A percentile compares a stretch with the other conserved stretches of the same genome.
These are phyloP conservation scores for Dionaea muscipula DNA, from an alignment of 179 eudicot genomes.

Conservation along the genomic window DNA sequence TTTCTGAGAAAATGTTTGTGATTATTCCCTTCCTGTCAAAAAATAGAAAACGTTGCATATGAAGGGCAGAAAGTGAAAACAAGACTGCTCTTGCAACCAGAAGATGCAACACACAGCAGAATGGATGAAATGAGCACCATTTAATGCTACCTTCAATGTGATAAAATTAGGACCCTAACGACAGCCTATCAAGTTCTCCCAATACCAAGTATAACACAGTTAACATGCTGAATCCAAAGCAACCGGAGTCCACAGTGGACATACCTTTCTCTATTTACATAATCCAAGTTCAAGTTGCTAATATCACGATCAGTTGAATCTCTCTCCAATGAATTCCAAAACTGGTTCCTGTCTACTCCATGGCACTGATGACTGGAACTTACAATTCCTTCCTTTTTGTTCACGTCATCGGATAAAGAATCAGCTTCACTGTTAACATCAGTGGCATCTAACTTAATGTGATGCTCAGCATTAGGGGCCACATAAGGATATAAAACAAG, in stretches of 20 bases:
- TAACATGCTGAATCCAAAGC: neutral
- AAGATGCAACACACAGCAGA: neutral
- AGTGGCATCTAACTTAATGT: slow-evolving; percentile 11
- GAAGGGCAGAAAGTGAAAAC: neutral
- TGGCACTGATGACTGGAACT: slow-evolving; percentile 16
- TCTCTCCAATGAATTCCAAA: slow-evolving; percentile 18
- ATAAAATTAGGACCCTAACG: neutral
- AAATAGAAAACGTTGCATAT: neutral
- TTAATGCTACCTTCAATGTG: neutral
- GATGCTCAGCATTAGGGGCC: slow-evolving; percentile 15
- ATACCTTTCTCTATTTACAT: slow-evolving; percentile 18
- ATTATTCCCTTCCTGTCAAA: slow-evolving; percentile 38
- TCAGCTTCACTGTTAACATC: slow-evolving; percentile 10
- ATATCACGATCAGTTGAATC: slow-evolving; percentile 15
- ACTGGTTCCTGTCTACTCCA: slow-evolving; percentile 13
- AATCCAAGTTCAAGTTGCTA: slow-evolving; percentile 12
- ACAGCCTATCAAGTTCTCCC: neutral
- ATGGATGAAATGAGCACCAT: neutral
- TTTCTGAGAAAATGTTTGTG: slow-evolving; percentile 27
- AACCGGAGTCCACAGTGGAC: neutral
- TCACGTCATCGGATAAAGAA: slow-evolving; percentile 11
- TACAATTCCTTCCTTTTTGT: slow-evolving; percentile 14
- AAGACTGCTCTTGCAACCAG: neutral
- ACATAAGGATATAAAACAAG: slow-evolving; percentile 28
- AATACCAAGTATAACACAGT: neutral